These are phyloP conservation scores for Macrolepiota dolichaula DNA, from an alignment of 768 basidiomycete species.

Conservation along the genomic window DNA sequence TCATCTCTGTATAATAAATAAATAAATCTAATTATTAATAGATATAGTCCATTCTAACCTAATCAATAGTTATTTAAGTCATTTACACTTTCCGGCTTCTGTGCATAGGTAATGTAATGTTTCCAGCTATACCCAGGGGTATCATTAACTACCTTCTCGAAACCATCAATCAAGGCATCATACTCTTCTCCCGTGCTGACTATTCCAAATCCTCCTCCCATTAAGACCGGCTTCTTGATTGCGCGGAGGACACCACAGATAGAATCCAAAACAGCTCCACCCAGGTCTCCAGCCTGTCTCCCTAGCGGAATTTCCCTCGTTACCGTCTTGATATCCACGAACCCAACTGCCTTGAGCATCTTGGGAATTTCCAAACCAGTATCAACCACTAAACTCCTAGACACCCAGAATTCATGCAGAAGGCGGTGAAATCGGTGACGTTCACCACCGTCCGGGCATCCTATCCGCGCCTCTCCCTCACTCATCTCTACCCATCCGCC, in stretches of 20 bases:
- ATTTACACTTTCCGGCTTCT: neutral
- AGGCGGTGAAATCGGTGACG: neutral
- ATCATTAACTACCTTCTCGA: conserved; percentile 1
- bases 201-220: conserved; percentile 11
- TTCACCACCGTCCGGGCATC: neutral
- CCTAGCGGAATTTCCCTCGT: neutral
- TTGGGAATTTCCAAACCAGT: neutral
- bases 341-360: neutral
- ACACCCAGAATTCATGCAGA: neutral
- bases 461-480: neutral
- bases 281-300: neutral
- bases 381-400: neutral
- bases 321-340: neutral
- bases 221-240: conserved; percentile 6
- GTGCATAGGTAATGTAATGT: neutral
- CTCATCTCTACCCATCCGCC: conserved; percentile 9
- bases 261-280: neutral
- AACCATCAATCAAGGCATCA: conserved; percentile 5
- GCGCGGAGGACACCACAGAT: neutral
- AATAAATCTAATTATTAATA: too few species aligned
- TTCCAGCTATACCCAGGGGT: neutral
- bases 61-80: neutral
- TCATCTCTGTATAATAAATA: too few species aligned
- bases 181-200: conserved; percentile 9
- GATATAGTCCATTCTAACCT: too few species aligned